A percentile compares a stretch with the other conserved stretches of the same genome.
These are phyloP conservation scores for Penicillium decumbens DNA, from an alignment of 2,329 filamentous ascomycete genomes.

Conservation along the genomic window DNA sequence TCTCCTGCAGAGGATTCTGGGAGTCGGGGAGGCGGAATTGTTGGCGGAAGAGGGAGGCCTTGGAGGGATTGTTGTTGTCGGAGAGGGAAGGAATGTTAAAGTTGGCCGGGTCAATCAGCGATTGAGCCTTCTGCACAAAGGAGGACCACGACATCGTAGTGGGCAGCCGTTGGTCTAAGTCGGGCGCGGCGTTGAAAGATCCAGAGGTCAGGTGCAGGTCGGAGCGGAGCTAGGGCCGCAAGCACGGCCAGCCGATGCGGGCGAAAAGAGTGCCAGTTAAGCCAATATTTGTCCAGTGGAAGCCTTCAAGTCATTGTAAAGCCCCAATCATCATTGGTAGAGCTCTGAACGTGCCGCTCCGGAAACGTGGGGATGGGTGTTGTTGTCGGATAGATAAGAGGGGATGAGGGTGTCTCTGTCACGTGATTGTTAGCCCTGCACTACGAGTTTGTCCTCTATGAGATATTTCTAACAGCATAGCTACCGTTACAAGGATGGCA, in stretches of 20 bases:
- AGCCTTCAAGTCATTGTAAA: slow-evolving; percentile 29
- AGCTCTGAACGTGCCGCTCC: slow-evolving; percentile 16
- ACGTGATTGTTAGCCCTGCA: slow-evolving; percentile 22
- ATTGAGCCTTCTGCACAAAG: slow-evolving; percentile 92
- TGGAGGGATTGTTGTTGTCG: slow-evolving; percentile 78
- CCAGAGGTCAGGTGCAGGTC: slow-evolving; percentile 16
- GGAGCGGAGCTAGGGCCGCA: slow-evolving; percentile 24
- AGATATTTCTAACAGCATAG: not conserved
- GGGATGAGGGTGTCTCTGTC: slow-evolving; percentile 12
- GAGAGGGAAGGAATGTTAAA: slow-evolving; percentile 68
- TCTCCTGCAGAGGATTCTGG: slow-evolving; percentile 91
- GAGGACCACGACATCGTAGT: slow-evolving; percentile 64
- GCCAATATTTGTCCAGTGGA: slow-evolving; percentile 18
- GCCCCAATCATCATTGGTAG: slow-evolving; percentile 20
- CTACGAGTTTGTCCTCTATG: not conserved
- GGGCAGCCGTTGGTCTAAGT: slow-evolving; percentile 11
- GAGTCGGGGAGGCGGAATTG: slow-evolving; percentile 93
- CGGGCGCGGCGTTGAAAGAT: slow-evolving; percentile 3
- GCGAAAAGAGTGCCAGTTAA: slow-evolving; percentile 20
- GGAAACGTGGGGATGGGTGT: slow-evolving; percentile 18
- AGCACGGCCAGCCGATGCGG: slow-evolving; percentile 17
- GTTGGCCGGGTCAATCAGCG: slow-evolving; percentile 85
- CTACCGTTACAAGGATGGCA: not conserved
- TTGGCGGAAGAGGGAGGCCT: slow-evolving; percentile 85
- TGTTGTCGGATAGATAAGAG: slow-evolving; percentile 24